Percentiles rank a stretch among this genome's conserved stretches.
Conservation (phyloP, 257 asterid genomes). For the Salvia splendens region DNA sequence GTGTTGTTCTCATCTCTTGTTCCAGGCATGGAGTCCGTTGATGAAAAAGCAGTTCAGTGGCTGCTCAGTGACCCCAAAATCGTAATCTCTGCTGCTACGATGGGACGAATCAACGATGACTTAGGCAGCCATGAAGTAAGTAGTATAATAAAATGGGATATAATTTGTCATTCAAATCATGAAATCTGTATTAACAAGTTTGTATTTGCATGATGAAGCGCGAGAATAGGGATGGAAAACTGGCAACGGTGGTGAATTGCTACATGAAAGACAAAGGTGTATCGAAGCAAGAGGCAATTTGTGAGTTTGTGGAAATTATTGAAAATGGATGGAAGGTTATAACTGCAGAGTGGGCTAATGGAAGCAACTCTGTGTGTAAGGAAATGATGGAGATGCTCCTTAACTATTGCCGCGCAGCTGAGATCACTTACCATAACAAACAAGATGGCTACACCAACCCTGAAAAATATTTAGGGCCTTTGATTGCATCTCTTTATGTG, state of each 20-base stretch:
- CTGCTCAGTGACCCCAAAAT: constrained; percentile 26
- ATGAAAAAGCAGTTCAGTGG: constrained; percentile 33
- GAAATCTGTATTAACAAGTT: background rate
- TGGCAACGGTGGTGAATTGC: constrained; percentile 6
- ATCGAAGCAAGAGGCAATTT: constrained; percentile 1
- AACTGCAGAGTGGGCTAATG: background rate
- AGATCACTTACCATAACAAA: background rate
- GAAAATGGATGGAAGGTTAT: constrained; percentile 22
- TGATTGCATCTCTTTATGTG: background rate
- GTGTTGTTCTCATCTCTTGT: constrained; percentile 10
- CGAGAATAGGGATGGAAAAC: background rate
- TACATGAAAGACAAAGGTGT: background rate
- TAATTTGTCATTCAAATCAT: too few relatives aligned
- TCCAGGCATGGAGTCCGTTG: constrained; percentile 28
- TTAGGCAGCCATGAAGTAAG: constrained; percentile 33
- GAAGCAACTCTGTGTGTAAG: background rate
- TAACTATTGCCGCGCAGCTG: background rate
- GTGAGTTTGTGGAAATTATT: background rate
- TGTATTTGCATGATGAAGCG: constrained; percentile 5
- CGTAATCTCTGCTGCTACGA: constrained; percentile 15
- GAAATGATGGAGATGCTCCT: constrained; percentile 4
- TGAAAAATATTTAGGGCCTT: background rate
- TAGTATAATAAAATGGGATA: background rate
- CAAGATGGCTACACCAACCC: constrained; percentile 11
- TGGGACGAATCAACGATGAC: constrained; percentile 27